Evolutionary conservation across 192 early-diverging fungal species (phyloP).

Genomic region (Coemansia sp.): DNA sequence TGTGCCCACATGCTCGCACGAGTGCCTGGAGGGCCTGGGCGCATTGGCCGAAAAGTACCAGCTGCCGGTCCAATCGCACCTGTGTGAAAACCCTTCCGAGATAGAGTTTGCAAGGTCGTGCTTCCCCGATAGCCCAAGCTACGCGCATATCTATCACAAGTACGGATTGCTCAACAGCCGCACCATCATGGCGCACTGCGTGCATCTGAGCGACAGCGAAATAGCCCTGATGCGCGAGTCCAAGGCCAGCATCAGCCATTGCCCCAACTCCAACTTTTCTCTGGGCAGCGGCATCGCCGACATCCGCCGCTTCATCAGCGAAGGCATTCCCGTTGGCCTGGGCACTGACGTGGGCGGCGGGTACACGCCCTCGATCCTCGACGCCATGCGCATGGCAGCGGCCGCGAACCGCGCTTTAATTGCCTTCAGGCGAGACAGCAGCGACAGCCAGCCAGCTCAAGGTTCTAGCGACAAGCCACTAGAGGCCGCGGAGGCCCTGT

Average conservation of each 20-base stretch:
- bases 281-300: slow-evolving; percentile 78
- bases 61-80: slow-evolving; percentile 90
- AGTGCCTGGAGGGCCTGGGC: slow-evolving; percentile 68
- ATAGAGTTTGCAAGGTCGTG: slow-evolving; percentile 69
- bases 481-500: slow-evolving; percentile 69
- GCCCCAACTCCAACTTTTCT: slow-evolving; percentile 88
- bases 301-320: slow-evolving; percentile 69
- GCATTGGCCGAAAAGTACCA: slow-evolving; percentile 66
- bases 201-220: slow-evolving; percentile 80
- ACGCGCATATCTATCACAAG: slow-evolving; percentile 76
- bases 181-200: slow-evolving; percentile 91
- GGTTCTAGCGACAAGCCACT: slow-evolving; percentile 49
- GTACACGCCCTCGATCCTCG: slow-evolving; percentile 78
- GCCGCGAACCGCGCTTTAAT: slow-evolving; percentile 66
- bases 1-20: slow-evolving; percentile 74
- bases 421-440: slow-evolving; percentile 25
- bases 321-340: slow-evolving; percentile 82
- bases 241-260: slow-evolving; percentile 82
- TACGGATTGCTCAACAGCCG: slow-evolving; percentile 68
- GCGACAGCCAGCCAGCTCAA: not conserved
- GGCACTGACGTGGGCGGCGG: slow-evolving; percentile 95
- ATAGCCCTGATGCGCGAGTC: slow-evolving; percentile 60
- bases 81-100: slow-evolving; percentile 82
- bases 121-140: slow-evolving; percentile 69
- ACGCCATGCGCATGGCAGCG: slow-evolving; percentile 81